Evolutionary conservation across 2,329 filamentous ascomycete species (phyloP), one percentile per base, ranked within the genome.

Genomic region (Myriangium duriaei): DNA sequence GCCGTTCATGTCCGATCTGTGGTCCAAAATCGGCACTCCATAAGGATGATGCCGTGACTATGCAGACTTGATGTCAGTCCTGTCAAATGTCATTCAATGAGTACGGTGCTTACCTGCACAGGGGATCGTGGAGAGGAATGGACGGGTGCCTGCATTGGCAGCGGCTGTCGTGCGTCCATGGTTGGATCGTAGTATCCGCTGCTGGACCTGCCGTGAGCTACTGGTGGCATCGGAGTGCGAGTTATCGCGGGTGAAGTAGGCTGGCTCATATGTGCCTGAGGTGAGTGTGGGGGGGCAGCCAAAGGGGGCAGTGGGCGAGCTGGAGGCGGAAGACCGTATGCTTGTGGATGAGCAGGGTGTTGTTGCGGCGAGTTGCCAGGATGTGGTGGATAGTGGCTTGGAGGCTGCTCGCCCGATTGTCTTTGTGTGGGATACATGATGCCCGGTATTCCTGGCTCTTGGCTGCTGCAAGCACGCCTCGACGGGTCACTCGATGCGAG

Each of bases 141-240:
- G 36, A 56, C 45, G 31, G 52, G 55, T 47, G 61, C 52, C 51
- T 58, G 55, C 46, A 49, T 39, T 39, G 41, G 44, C 41, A 40
- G 41, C 21, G 26, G 48, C 40, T 42, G 47, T 46, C 61, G 59
- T 49, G 62, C 58, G 47, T 67, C 64, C 41, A 59, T 60, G 30
- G 61, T 64, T 5, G 64, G 65, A 49, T 68, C 65, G 55, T 68
- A 68, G 56, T 67, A 68, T 49, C 59, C 59, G 38, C 61, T 59
- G 12, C 55, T 49, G n/a, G 58, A 50, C 43, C 52, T 53, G 44
- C 62, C 59, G 51, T 61, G 60, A 38, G 45, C 58, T 44, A 40
- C 43, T 14, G 30, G 35, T 21, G 24, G 33, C 13, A 13, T 37
- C 32, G 12, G 49, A 46, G 30, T 48, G 44, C 57, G 57, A 45